Evolutionary conservation across 177 flowering plant genomes (phyloP), one percentile per base, ranked within the genome.

Genomic region (Vitis hybrid): DNA sequence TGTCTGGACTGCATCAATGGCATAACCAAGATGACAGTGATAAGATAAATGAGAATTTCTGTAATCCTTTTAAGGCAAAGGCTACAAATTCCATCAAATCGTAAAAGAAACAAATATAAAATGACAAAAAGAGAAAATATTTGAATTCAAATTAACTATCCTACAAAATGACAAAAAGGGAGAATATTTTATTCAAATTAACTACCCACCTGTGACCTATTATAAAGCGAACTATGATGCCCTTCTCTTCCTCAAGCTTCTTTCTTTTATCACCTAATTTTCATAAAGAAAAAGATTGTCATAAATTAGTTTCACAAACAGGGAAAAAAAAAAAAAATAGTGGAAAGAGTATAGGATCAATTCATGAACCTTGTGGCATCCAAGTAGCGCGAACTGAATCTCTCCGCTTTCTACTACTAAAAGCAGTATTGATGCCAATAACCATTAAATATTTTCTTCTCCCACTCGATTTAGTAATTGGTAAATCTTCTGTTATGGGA

Each of bases 341-440:
- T 15, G 68, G 63, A 22, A 48, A 51, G 50, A 2, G 19, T 52
- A 57, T 9, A 16, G 22, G 56, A 61, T 8, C 13, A 68, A 51
- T 62, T 31, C 18, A 75, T 73, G 29, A 63, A 92, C 97, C 98
- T 84, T 81, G 90, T 29, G 89, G 95, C 93, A 93, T 89, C 98
- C 97, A 93, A 48, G 98, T 91, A 21, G 90, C 84, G 67, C 98
- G 93, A 64, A 93, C 87, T 10, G 98, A 93, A 72, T 93, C 98
- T 79, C 98, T 85, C 60, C 98, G 79, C 73, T 91, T 93, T 64
- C 98, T 82, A 74, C 98, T 93, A 79, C 93, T 93, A 78, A 91
- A 93, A 71, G 97, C 98, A 72, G 94, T 91, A 73, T 93, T 91
- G 22, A 93, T 83, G 60, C 98, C 98, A 53, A 91, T 68, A 45